Evolutionary conservation across 371 early-diverging fungal genomes (phyloP), one percentile per base, ranked within the genome.

Genomic region (Apophysomyces sp.): DNA sequence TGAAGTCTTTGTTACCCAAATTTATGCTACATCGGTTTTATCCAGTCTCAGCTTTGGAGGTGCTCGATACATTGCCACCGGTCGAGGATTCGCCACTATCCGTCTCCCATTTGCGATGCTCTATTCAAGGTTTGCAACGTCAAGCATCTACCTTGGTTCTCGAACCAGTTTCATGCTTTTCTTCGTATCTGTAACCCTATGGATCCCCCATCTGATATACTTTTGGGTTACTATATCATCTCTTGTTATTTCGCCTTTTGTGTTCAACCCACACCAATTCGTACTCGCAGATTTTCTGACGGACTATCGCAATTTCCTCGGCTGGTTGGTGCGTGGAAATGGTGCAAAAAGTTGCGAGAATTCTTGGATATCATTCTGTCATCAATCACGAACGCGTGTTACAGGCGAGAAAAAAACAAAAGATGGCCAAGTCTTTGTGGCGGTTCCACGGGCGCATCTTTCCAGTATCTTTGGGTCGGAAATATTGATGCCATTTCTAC

Each of bases 1-100:
- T 67, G 95, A 95, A 71, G 92, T 94, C 13, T 90, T 95, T 82
- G 90, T 91, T 28, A 94, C 94, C 3, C 94, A 94, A 66, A 91
- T 94, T 55, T 94, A 94, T 69, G 86, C 92, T 58, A 87, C 91
- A 67, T 84, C 92, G 29, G 87, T 95, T 40, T 71, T 93, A 66
- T 87, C 89, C 58, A 92, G 93, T 67, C 67, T 94, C 66, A 91
- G 86, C 11, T 94, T 91, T 72, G 94, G 94, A 52, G 93, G 93
- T 9, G 92, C 93, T 16, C 83, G 91, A 0, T 96, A 95, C 68
- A 92, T 94, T 60, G 90, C 91, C 18, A 92, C 94, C 1, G 96
- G 96, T 0, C 88, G 96, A 68, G 93, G 93, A 13, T 92, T 96
- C 72, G 93, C 95, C 2, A 96, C 94, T 0, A 79, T 93, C 5